phyloP scores from a whole-genome alignment of 495 filamentous ascomycete species.

The Emericellopsis terricola region DNA sequence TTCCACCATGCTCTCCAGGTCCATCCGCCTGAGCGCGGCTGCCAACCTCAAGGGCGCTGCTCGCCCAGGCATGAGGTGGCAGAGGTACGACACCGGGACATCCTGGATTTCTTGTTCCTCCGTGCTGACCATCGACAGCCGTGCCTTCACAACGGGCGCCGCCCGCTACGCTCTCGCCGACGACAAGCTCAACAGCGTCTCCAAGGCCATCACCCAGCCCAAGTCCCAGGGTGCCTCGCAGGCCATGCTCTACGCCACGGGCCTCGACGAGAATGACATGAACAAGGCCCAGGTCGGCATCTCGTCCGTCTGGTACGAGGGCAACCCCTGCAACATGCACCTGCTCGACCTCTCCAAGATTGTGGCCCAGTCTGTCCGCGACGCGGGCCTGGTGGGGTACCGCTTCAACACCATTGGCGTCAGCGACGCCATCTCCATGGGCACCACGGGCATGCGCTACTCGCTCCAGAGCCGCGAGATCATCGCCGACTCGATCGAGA shows the following conservation, averaged over 20 bases:
- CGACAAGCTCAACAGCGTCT: conserved; percentile 61
- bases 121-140: conserved; percentile 10
- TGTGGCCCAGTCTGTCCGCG: conserved; percentile 70
- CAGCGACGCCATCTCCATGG: conserved; percentile 71
- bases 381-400: conserved; percentile 60
- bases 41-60: background rate
- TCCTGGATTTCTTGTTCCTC: conserved; percentile 1
- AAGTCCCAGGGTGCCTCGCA: conserved; percentile 96
- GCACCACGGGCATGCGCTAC: conserved; percentile 80
- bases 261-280: conserved; percentile 68
- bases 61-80: background rate
- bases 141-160: conserved; percentile 18
- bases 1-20: background rate
- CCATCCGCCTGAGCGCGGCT: background rate
- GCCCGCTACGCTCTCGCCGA: conserved; percentile 13
- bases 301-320: conserved; percentile 75
- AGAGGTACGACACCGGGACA: background rate
- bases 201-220: conserved; percentile 73
- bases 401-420: conserved; percentile 99
- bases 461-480: conserved; percentile 86
- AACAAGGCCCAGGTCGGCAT: conserved; percentile 93
- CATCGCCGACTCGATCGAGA: conserved; percentile 96
- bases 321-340: conserved; percentile 99
- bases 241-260: conserved; percentile 96
- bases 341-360: conserved; percentile 69